These are phyloP conservation scores for Gossypium raimondii DNA, from an alignment of 345 rosid species.

Conservation along the genomic window DNA sequence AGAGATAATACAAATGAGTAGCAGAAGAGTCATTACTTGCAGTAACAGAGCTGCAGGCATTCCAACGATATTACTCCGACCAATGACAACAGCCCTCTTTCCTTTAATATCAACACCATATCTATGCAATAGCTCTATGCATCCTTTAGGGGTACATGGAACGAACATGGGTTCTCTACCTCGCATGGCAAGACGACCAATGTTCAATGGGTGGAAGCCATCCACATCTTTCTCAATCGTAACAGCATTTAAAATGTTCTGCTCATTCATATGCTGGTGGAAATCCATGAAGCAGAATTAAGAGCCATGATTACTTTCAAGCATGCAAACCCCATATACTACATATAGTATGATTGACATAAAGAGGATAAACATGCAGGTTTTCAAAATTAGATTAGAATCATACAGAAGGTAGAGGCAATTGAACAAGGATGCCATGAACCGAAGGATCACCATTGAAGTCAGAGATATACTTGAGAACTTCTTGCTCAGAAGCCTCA, in stretches of 20 bases:
- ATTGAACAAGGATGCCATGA: constrained; percentile 91
- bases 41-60: constrained; percentile 88
- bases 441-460: constrained; percentile 60
- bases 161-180: constrained; percentile 80
- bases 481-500: constrained; percentile 59
- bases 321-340: neutral
- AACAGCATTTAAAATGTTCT: constrained; percentile 67
- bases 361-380: neutral
- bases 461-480: constrained; percentile 43
- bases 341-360: neutral
- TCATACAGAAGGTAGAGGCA: constrained; percentile 64
- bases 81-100: constrained; percentile 76
- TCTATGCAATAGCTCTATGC: constrained; percentile 77
- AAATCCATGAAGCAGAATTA: constrained; percentile 2
- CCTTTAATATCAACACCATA: constrained; percentile 72
- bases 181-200: constrained; percentile 80
- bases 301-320: neutral
- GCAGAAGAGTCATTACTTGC: constrained; percentile 42
- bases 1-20: neutral
- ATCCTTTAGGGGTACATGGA: constrained; percentile 92
- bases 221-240: constrained; percentile 83
- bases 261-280: constrained; percentile 73
- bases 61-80: constrained; percentile 93
- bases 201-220: constrained; percentile 83
- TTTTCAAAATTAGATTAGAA: neutral